Evolutionary conservation across 306 rosid genomes (phyloP).

Genomic region (Lathyrus oleraceus): DNA sequence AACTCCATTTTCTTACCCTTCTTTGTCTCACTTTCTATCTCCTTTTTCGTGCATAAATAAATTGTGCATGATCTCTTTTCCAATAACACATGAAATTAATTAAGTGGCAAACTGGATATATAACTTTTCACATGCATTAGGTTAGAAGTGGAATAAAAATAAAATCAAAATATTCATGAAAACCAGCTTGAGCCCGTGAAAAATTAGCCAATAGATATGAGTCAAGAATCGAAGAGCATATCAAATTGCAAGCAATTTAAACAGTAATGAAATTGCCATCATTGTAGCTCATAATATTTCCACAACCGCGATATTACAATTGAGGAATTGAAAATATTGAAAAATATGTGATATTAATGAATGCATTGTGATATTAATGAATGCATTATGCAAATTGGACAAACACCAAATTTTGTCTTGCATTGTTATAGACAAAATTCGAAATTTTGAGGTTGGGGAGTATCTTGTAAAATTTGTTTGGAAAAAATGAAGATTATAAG

Average conservation of each 20-base stretch:
- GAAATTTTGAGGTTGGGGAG: too few relatives aligned
- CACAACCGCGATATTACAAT: neutral
- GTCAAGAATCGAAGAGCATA: neutral
- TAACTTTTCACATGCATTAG: too few relatives aligned
- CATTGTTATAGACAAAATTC: too few relatives aligned
- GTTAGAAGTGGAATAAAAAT: too few relatives aligned
- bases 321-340: neutral
- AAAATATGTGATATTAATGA: neutral
- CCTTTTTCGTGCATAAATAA: constrained; percentile 11
- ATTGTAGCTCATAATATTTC: neutral
- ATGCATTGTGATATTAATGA: neutral
- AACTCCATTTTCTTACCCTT: constrained; percentile 45
- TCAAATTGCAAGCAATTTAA: neutral
- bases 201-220: neutral
- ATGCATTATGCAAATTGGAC: neutral
- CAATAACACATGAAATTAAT: constrained; percentile 28
- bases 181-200: neutral
- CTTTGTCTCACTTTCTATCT: constrained; percentile 26
- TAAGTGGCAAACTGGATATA: neutral
- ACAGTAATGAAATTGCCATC: neutral
- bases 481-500: too few relatives aligned
- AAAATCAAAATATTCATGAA: neutral
- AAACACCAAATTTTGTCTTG: too few relatives aligned
- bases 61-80: constrained; percentile 19
- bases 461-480: too few relatives aligned